A percentile compares a stretch with the other conserved stretches of the same genome.
Conservation (phyloP, 2,329 filamentous ascomycete species). For the Epichloe amarillans region DNA sequence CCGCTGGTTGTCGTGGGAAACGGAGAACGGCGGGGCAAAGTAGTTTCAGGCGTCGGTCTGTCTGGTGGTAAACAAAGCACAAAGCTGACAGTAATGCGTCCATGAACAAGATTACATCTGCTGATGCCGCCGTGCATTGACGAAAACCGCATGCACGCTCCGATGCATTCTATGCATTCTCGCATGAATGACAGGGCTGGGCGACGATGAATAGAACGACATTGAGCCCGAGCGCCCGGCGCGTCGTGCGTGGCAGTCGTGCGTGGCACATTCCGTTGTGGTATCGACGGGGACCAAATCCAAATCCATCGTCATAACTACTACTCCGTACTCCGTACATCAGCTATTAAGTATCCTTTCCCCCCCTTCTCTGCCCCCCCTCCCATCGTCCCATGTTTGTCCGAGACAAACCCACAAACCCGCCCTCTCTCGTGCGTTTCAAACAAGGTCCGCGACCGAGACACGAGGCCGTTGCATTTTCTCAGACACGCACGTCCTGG, state of each 20-base stretch:
- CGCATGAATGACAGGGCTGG: background rate
- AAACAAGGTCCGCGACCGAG: constrained; percentile 1
- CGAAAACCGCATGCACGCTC: background rate
- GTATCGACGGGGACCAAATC: too few relatives aligned
- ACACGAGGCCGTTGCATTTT: background rate
- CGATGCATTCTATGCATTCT: background rate
- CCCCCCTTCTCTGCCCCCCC: too few relatives aligned
- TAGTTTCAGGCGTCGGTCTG: background rate
- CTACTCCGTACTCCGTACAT: background rate
- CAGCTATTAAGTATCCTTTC: background rate
- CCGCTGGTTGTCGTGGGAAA: constrained; percentile 13
- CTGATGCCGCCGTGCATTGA: background rate
- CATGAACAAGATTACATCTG: too few relatives aligned
- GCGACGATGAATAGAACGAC: background rate
- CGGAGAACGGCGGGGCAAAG: constrained; percentile 1
- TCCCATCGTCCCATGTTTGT: background rate
- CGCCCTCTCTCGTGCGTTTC: background rate
- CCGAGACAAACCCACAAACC: background rate
- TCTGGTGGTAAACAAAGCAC: too few relatives aligned
- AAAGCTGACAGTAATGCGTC: too few relatives aligned
- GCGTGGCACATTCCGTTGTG: background rate
- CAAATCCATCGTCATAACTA: background rate
- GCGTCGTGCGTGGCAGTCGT: background rate
- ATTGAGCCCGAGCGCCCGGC: background rate
- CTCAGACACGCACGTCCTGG: background rate